phyloP scores from a whole-genome alignment of 495 filamentous ascomycete species.

The Xylaria intraflava region DNA sequence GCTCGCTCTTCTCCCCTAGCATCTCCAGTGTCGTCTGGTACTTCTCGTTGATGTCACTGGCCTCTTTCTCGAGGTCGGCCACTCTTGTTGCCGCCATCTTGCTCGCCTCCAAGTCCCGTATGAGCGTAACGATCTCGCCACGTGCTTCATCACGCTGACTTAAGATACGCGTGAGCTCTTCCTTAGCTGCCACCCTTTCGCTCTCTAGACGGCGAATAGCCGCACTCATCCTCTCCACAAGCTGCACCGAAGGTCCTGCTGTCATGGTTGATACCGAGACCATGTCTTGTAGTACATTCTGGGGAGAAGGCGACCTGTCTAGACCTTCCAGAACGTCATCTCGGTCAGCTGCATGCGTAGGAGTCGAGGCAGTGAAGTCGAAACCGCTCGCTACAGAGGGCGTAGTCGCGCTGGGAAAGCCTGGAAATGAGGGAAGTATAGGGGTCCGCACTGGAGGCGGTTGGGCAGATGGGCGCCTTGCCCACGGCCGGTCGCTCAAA shows the following conservation, averaged over 20 bases:
- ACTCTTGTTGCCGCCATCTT: conserved; percentile 52
- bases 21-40: conserved; percentile 91
- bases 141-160: conserved; percentile 84
- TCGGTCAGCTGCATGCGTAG: conserved; percentile 58
- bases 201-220: conserved; percentile 85
- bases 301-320: conserved; percentile 57
- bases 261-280: conserved; percentile 81
- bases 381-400: conserved; percentile 19
- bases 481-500: conserved; percentile 22
- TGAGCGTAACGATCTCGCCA: conserved; percentile 79
- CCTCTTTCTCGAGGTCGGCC: conserved; percentile 57
- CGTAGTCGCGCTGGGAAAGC: conserved; percentile 10
- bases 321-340: conserved; percentile 61
- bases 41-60: conserved; percentile 57
- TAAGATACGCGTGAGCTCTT: conserved; percentile 74
- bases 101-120: conserved; percentile 75
- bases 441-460: conserved; percentile 33
- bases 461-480: conserved; percentile 36
- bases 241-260: conserved; percentile 87
- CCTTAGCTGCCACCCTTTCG: conserved; percentile 77
- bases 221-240: conserved; percentile 94
- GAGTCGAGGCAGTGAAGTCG: conserved; percentile 25
- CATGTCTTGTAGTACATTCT: conserved; percentile 75
- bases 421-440: conserved; percentile 14
- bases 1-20: conserved; percentile 93